phyloP scores from a whole-genome alignment of 2,329 filamentous ascomycete species.

The Monilinia fructigena region DNA sequence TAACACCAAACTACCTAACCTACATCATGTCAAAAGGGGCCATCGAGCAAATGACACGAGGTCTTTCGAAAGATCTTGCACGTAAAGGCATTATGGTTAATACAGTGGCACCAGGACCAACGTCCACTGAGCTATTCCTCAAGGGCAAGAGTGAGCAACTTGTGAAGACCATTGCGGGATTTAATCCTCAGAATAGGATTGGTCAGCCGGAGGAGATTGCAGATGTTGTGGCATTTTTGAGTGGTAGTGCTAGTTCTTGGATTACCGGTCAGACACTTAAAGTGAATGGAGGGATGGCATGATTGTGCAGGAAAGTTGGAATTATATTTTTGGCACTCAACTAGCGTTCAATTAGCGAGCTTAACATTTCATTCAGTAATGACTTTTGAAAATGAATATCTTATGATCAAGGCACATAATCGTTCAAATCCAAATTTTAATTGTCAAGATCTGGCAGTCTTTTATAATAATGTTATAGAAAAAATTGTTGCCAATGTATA shows the following conservation, averaged over 20 bases:
- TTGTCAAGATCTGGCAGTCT: not conserved
- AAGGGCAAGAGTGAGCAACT: constrained; percentile 44
- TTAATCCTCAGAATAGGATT: constrained; percentile 47
- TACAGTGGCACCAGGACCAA: constrained; percentile 52
- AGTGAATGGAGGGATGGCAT: constrained; percentile 38
- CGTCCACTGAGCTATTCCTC: constrained; percentile 51
- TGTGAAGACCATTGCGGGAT: constrained; percentile 43
- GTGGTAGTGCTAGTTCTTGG: constrained; percentile 28
- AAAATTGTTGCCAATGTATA: not conserved
- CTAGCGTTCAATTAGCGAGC: not conserved
- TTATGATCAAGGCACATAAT: not conserved
- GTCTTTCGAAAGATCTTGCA: constrained; percentile 52
- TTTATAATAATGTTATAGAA: not conserved
- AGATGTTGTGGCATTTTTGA: constrained; percentile 45
- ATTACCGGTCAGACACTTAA: constrained; percentile 35
- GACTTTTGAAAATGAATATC: not conserved
- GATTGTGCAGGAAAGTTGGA: not conserved
- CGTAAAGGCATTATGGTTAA: constrained; percentile 51
- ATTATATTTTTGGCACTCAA: not conserved
- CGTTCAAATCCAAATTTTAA: not conserved
- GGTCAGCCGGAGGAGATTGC: constrained; percentile 50
- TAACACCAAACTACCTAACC: constrained; percentile 46
- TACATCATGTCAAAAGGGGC: constrained; percentile 54
- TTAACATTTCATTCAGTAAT: not conserved
- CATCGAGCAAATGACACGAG: constrained; percentile 53